Base-by-base conservation (phyloP, 805 yeast genomes). In the Lipomyces orientalis region DNA sequence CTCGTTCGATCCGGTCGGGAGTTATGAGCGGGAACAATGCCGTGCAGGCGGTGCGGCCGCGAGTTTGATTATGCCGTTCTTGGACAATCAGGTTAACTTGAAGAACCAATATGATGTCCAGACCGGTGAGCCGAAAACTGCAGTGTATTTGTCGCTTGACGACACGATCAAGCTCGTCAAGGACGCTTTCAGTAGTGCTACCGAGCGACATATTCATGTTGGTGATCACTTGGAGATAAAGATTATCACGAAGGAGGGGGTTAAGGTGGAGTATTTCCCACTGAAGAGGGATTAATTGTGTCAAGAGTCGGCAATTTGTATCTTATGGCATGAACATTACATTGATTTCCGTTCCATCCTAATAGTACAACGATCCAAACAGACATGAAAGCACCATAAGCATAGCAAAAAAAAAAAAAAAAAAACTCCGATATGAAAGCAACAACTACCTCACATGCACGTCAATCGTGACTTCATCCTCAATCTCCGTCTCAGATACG, bases 11-110 rank as follows among this genome's bases (percentile, higher is more conserved):
- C 98, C 98, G 1, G 97, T 95, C 66, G 99, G 99, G 2, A 92
- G 97, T 1, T 95, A 95, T 78, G 98, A 95, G 81, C 87, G 97
- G 75, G 98, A 93, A 79, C 97, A 93, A 77, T 92, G 97, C 80
- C 87, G 98, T 76, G 98, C 98, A 1, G 98, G 97, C 71, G 99
- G 99, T 55, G 95, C 98, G 14, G 98, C 98, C 35, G 95, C 98
- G 1, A 87, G 93, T 71, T 85, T 95, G 80, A 93, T 95, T 73
- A 93, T 93, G 96, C 99, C 99, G 3, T 95, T 95, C 79, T 86
- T 95, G 76, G 99, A 95, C 80, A 94, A 93, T 79, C 99, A 95
- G 82, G 99, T 95, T 70, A 91, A 93, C 78, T 90, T 92, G 81
- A 93, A 93, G 78, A 95, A 95, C 82, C 99, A 95, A 80, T 93